Conservation (phyloP, 2,329 filamentous ascomycete species). For the Claviceps sp. region DNA sequence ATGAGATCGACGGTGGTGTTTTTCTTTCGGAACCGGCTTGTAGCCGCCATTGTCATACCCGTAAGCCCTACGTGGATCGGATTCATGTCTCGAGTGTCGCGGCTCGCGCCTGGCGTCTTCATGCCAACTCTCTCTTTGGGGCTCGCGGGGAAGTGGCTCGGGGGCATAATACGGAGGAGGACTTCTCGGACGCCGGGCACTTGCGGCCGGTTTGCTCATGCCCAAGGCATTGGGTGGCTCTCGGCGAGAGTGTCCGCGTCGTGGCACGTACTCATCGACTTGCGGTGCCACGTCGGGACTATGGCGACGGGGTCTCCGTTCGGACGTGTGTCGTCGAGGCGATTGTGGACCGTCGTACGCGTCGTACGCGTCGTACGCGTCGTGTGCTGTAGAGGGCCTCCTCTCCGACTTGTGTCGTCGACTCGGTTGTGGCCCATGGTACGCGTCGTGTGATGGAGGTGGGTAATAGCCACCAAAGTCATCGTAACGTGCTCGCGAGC, state of each 20-base stretch:
- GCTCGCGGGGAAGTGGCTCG: constrained; percentile 4
- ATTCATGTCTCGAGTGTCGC: neutral
- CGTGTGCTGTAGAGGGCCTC: constrained; percentile 2
- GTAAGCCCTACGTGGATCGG: neutral
- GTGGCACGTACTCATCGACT: constrained; percentile 6
- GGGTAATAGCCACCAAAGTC: constrained; percentile 15
- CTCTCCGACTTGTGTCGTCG: constrained; percentile 13
- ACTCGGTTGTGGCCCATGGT: constrained; percentile 6
- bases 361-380: neutral
- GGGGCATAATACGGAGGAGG: constrained; percentile 5
- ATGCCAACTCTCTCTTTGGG: neutral
- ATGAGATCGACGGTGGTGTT: constrained; percentile 1
- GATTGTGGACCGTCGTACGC: constrained; percentile 4
- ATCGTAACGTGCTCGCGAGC: constrained; percentile 11
- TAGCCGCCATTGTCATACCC: neutral
- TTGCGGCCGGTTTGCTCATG: neutral
- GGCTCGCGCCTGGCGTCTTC: neutral
- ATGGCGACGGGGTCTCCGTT: constrained; percentile 9
- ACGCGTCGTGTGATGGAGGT: neutral
- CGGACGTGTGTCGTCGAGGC: constrained; percentile 13
- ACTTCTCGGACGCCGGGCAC: constrained; percentile 6
- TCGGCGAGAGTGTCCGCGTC: constrained; percentile 6
- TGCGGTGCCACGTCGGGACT: constrained; percentile 6
- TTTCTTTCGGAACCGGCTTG: neutral
- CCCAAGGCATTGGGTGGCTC: constrained; percentile 3